phyloP scores from a whole-genome alignment of 2,329 filamentous ascomycete genomes.

The Clonostachys solani region DNA sequence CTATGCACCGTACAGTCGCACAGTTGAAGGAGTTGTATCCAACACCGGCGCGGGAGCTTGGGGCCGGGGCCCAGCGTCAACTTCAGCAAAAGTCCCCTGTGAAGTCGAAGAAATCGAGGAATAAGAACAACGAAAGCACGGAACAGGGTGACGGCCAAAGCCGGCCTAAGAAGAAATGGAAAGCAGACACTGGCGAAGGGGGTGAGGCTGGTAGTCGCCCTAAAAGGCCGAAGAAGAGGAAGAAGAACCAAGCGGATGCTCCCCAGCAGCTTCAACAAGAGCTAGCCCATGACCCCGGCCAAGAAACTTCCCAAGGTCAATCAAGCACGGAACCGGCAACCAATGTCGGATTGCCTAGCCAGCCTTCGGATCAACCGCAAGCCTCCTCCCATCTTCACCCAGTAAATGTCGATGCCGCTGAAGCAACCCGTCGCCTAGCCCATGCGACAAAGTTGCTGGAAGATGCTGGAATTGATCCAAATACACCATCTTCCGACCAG shows the following conservation, averaged over 20 bases:
- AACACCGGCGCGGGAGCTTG: conserved; percentile 24
- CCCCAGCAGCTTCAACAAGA: not conserved
- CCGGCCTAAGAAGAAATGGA: not conserved
- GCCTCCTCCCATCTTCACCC: conserved; percentile 7
- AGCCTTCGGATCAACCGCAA: not conserved
- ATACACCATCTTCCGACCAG: conserved; percentile 48
- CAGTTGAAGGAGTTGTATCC: conserved; percentile 43
- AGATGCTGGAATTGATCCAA: conserved; percentile 43
- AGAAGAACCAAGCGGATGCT: conserved; percentile 2
- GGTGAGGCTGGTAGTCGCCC: conserved; percentile 1
- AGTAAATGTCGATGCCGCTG: conserved; percentile 33
- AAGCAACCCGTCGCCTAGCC: conserved; percentile 44
- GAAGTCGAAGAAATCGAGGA: conserved; percentile 20
- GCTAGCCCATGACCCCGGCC: no score
- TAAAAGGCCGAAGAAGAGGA: conserved; percentile 2
- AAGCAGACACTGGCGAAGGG: not conserved
- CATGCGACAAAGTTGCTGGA: conserved; percentile 41
- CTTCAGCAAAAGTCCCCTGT: conserved; percentile 14
- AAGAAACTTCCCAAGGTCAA: no score
- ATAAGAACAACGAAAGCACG: conserved; percentile 8
- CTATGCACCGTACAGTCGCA: conserved; percentile 50
- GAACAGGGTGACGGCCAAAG: not conserved
- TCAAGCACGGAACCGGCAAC: not conserved
- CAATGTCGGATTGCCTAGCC: not conserved
- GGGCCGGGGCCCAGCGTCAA: conserved; percentile 15